Conservation (phyloP, 345 rosid species). For the Geranium brycei region DNA sequence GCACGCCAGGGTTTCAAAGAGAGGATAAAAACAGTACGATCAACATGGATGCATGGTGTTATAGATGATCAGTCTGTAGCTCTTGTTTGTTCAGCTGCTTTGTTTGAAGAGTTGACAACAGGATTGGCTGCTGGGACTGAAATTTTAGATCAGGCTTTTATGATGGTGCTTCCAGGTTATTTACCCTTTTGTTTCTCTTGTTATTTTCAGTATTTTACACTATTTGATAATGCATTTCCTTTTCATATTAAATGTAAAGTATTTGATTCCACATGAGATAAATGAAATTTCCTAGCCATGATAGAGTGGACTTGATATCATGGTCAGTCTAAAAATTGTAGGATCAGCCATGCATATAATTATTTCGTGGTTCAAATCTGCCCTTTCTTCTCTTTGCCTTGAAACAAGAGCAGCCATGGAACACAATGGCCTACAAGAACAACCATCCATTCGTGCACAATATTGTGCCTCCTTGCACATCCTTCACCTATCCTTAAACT, state of each 20-base stretch:
- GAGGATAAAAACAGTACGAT: slow-evolving; percentile 36
- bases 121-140: slow-evolving; percentile 54
- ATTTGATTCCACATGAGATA: neutral
- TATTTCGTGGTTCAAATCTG: neutral
- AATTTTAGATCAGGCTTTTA: slow-evolving; percentile 50
- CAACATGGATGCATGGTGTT: slow-evolving; percentile 60
- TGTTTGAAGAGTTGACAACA: slow-evolving; percentile 71
- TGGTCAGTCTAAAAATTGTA: neutral
- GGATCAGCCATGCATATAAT: neutral
- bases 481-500: no score
- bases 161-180: slow-evolving; percentile 83
- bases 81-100: slow-evolving; percentile 60
- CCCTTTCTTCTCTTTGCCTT: neutral
- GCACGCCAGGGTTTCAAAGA: slow-evolving; percentile 86
- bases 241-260: neutral
- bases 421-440: no score
- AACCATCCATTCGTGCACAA: no score
- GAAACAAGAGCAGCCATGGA: neutral
- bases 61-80: slow-evolving; percentile 67
- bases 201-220: neutral
- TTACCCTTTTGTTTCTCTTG: neutral
- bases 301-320: neutral
- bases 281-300: neutral
- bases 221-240: neutral
- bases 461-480: no score